Evolutionary conservation across 768 basidiomycete species (phyloP).

Genomic region (Lanmaoa pseudosensibilis): DNA sequence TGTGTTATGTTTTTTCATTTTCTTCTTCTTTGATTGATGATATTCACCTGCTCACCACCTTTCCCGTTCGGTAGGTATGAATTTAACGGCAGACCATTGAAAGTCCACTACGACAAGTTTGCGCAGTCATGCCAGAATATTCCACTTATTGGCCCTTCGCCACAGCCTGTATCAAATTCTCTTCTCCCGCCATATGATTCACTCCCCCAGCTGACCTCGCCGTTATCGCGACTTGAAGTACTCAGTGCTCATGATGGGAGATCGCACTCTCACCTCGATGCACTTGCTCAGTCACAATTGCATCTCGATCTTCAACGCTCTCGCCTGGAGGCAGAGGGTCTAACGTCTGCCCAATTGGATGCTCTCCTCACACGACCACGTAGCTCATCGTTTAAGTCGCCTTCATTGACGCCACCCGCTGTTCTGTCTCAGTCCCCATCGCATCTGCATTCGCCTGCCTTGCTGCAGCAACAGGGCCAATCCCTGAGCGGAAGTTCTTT

Average conservation of each 20-base stretch:
- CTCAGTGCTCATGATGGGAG: slow-evolving; percentile 26
- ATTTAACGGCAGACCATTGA: slow-evolving; percentile 81
- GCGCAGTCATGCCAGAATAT: slow-evolving; percentile 39
- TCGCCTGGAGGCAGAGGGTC: slow-evolving; percentile 28
- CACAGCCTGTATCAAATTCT: slow-evolving; percentile 15
- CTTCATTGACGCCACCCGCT: slow-evolving; percentile 19
- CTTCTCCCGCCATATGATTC: slow-evolving; percentile 23
- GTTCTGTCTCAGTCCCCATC: slow-evolving; percentile 24
- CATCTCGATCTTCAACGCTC: slow-evolving; percentile 28
- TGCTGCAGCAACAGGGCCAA: slow-evolving; percentile 23
- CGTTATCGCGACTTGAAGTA: slow-evolving; percentile 26
- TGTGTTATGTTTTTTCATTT: not conserved
- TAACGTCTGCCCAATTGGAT: slow-evolving; percentile 30
- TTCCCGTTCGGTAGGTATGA: slow-evolving; percentile 59
- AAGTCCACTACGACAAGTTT: slow-evolving; percentile 91
- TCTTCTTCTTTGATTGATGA: not conserved
- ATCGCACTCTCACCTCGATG: slow-evolving; percentile 22
- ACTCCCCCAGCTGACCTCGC: slow-evolving; percentile 21
- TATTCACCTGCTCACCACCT: slow-evolving; percentile 7
- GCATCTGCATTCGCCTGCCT: slow-evolving; percentile 13
- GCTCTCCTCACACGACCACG: slow-evolving; percentile 25
- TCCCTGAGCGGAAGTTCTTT: slow-evolving; percentile 16
- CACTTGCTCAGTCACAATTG: slow-evolving; percentile 24
- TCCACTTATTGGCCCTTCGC: slow-evolving; percentile 24
- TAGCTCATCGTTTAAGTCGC: slow-evolving; percentile 27